Conservation (phyloP, 805 yeast species). For the Blastobotrys mokoenaii region DNA sequence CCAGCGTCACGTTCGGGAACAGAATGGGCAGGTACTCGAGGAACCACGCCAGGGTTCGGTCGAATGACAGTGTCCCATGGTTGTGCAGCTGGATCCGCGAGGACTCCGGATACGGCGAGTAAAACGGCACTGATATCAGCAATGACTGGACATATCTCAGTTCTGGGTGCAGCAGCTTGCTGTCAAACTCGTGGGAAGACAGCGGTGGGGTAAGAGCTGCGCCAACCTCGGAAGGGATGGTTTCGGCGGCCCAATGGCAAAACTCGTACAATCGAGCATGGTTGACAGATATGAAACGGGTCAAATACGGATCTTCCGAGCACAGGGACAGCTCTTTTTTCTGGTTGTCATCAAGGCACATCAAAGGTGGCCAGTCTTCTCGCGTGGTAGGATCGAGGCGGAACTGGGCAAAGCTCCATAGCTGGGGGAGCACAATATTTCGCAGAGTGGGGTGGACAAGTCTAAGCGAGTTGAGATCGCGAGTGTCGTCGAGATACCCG, state of each 20-base stretch:
- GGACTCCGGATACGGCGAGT: neutral
- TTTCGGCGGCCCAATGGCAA: neutral
- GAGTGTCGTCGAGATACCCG: neutral
- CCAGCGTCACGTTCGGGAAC: neutral
- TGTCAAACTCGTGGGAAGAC: neutral
- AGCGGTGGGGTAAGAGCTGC: neutral
- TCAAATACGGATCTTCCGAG: neutral
- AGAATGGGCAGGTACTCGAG: neutral
- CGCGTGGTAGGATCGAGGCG: neutral
- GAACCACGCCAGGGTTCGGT: conserved; percentile 1
- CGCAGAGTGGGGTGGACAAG: neutral
- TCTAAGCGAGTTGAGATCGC: neutral
- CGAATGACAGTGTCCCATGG: neutral
- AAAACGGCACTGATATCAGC: neutral
- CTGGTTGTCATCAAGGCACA: neutral
- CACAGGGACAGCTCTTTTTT: neutral
- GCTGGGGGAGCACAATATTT: neutral
- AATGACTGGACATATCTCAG: neutral
- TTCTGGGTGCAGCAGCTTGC: too few relatives aligned
- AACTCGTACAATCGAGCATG: neutral
- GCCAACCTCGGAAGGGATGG: too few relatives aligned
- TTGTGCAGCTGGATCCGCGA: neutral
- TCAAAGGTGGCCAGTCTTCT: neutral
- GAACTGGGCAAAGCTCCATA: neutral
- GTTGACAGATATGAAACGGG: neutral